phyloP scores from a whole-genome alignment of 768 basidiomycete species.

The Podaxis sp. region DNA sequence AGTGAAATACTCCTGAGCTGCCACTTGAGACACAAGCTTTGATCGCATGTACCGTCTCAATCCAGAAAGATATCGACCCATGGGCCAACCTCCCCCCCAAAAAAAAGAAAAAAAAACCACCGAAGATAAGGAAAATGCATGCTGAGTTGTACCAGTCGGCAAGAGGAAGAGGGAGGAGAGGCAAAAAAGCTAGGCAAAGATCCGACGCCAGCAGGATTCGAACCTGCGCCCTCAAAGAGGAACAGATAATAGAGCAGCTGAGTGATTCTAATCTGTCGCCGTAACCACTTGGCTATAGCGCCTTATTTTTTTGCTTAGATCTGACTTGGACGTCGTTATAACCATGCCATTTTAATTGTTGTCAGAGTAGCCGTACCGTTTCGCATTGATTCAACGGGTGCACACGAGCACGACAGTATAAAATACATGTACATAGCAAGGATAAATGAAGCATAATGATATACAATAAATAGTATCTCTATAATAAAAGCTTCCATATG shows the following conservation, averaged over 20 bases:
- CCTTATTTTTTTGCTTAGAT: slow-evolving; percentile 26
- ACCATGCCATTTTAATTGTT: too few relatives aligned
- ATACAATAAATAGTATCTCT: not conserved
- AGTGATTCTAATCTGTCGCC: slow-evolving; percentile 66
- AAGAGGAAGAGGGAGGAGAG: not conserved
- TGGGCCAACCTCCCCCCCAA: not conserved
- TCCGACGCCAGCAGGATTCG: slow-evolving; percentile 22
- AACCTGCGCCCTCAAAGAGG: slow-evolving; percentile 69
- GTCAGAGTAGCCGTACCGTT: not conserved
- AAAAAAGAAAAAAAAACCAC: not conserved
- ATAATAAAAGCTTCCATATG: not conserved
- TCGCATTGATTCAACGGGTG: not conserved
- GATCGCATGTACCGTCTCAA: not conserved
- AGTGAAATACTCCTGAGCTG: not conserved
- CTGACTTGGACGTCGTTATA: too few relatives aligned
- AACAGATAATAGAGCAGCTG: slow-evolving; percentile 43
- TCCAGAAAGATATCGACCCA: not conserved
- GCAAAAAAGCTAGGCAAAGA: not conserved
- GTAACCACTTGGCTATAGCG: slow-evolving; percentile 82
- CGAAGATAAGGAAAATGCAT: not conserved
- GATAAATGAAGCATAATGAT: slow-evolving; percentile 1
- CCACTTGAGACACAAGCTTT: not conserved
- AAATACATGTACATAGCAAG: not conserved
- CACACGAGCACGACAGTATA: too few relatives aligned
- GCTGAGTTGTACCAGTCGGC: not conserved